phyloP scores from a whole-genome alignment of 768 basidiomycete species.

The Neoboletus magnificus region DNA sequence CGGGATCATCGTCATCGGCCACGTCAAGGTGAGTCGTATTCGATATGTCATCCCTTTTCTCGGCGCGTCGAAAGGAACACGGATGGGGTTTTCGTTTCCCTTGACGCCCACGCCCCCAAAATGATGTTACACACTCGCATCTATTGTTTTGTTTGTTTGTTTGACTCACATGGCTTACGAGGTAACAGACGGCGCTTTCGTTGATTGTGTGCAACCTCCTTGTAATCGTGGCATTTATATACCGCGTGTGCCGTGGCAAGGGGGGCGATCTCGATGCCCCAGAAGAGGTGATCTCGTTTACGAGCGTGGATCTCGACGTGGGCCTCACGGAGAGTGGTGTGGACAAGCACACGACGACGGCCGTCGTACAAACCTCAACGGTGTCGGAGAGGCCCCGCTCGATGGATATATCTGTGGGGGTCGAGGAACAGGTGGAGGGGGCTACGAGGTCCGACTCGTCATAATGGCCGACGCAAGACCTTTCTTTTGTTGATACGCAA shows the following conservation, averaged over 20 bases:
- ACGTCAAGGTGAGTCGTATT: conserved; percentile 21
- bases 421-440: no score
- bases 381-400: no score
- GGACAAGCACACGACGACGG: not conserved
- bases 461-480: no score
- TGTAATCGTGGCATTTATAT: conserved; percentile 23
- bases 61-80: not conserved
- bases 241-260: conserved; percentile 12
- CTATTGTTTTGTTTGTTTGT: no score
- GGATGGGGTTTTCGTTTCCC: not conserved
- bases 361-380: no score
- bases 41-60: not conserved
- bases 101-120: not conserved
- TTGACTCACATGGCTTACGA: not conserved
- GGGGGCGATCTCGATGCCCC: not conserved
- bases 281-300: conserved; percentile 2
- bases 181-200: conserved; percentile 19
- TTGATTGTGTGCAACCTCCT: conserved; percentile 26
- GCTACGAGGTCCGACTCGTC: no score
- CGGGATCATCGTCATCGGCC: conserved; percentile 15
- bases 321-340: not conserved
- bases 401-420: no score
- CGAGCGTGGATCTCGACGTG: conserved; percentile 15
- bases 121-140: not conserved
- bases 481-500: no score